phyloP scores from a whole-genome alignment of 495 filamentous ascomycete genomes.

The Antarctomyces pellizariae region DNA sequence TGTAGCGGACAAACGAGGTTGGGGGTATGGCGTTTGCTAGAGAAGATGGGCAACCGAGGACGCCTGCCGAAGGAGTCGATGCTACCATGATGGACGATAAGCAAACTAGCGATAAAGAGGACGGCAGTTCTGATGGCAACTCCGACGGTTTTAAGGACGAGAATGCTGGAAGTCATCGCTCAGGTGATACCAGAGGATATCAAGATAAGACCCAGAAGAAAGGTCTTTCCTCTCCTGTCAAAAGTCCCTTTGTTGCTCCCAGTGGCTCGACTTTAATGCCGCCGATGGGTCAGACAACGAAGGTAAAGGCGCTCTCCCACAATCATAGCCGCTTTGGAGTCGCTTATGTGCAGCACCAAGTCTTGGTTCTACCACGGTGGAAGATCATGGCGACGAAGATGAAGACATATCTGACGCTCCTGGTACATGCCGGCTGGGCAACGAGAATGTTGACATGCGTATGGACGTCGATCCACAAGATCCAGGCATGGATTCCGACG shows the following conservation, averaged over 20 bases:
- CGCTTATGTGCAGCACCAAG: not conserved
- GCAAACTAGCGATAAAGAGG: not conserved
- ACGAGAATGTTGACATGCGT: not conserved
- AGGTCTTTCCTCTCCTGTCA: not conserved
- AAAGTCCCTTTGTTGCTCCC: no score
- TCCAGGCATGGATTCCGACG: not conserved
- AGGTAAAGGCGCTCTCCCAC: not conserved
- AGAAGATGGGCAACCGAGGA: no score
- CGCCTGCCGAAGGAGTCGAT: not conserved
- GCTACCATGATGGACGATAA: not conserved
- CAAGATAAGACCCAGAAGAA: not conserved
- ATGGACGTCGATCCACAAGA: slow-evolving; percentile 1
- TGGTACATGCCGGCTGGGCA: not conserved
- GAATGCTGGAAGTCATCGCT: no score
- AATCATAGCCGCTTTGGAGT: not conserved
- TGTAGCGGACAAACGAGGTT: no score
- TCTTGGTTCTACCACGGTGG: not conserved
- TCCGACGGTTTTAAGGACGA: no score
- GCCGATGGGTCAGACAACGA: no score
- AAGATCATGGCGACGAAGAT: not conserved
- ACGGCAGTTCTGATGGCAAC: no score
- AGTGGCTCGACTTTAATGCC: no score
- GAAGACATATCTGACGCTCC: not conserved
- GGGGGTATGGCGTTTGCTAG: no score
- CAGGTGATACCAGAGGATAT: not conserved